A percentile compares a stretch with the other conserved stretches of the same genome.
Evolutionary conservation across 2,329 filamentous ascomycete genomes (phyloP).

Genomic region (Pyrenophora teres): DNA sequence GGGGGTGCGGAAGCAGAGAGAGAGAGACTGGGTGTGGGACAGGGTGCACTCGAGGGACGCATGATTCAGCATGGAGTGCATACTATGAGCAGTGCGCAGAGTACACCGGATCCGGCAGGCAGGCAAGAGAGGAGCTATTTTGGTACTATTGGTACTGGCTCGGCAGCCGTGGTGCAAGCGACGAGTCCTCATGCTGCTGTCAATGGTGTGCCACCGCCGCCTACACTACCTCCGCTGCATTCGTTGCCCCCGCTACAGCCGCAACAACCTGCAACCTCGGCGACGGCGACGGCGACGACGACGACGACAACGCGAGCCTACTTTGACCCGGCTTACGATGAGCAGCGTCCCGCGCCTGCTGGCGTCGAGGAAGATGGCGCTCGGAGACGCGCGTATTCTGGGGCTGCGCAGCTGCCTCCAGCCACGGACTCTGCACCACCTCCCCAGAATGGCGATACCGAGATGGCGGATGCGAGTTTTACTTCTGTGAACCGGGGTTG

Average conservation of each 20-base stretch:
- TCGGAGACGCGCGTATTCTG: conserved; percentile 36
- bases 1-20: conserved; percentile 10
- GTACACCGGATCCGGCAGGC: conserved; percentile 44
- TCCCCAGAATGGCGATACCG: conserved; percentile 47
- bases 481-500: conserved; percentile 41
- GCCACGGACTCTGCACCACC: conserved; percentile 21
- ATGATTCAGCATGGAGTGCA: conserved; percentile 24
- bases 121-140: conserved; percentile 40
- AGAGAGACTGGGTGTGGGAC: conserved; percentile 1
- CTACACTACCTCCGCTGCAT: conserved; percentile 33
- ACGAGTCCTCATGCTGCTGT: conserved; percentile 34
- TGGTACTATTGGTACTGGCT: conserved; percentile 24
- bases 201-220: conserved; percentile 36
- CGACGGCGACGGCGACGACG: not conserved
- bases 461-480: conserved; percentile 50
- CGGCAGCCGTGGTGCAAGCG: conserved; percentile 6
- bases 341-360: conserved; percentile 29
- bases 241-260: conserved; percentile 33
- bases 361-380: conserved; percentile 32
- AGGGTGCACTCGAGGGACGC: not conserved
- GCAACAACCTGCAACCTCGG: conserved; percentile 11
- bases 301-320: conserved; percentile 22
- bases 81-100: conserved; percentile 45
- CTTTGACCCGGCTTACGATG: conserved; percentile 43
- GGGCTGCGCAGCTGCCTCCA: conserved; percentile 24